Percentiles rank a stretch among this genome's conserved stretches.
Conservation (phyloP, 176 grass and related monocot genomes). For the Rhynchospora tenuis region DNA sequence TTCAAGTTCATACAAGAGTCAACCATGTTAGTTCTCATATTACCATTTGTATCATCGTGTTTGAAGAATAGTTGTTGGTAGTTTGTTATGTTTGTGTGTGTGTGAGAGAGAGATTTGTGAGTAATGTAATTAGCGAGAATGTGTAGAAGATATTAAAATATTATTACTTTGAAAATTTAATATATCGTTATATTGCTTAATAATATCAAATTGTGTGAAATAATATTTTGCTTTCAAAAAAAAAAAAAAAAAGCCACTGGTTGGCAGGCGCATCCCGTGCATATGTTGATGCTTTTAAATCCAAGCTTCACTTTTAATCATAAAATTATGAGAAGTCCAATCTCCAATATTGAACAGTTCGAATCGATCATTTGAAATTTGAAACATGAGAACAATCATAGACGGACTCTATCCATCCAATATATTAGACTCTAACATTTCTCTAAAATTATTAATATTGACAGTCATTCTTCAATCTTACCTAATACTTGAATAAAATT, state of each 20-base stretch:
- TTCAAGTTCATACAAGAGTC: not conserved
- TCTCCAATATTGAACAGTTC: no score
- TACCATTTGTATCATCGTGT: not conserved
- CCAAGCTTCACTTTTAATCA: no score
- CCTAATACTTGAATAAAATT: no score
- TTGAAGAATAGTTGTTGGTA: not conserved
- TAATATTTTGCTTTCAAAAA: not conserved
- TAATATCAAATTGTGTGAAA: not conserved
- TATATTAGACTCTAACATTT: no score
- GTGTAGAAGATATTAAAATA: not conserved
- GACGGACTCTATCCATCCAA: no score
- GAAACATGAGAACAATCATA: no score
- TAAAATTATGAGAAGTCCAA: no score
- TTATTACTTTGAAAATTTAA: not conserved
- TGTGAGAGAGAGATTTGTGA: not conserved
- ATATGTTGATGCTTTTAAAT: no score
- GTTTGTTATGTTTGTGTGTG: not conserved
- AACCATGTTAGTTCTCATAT: not conserved
- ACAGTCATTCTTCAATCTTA: no score
- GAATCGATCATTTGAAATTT: no score
- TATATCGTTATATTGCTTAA: not conserved
- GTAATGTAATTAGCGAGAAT: slow-evolving; percentile 1
- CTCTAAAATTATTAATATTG: no score
- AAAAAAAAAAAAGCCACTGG: not conserved
- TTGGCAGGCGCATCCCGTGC: no score